Evolutionary conservation across 805 yeast genomes (phyloP).

Genomic region (Spathaspora girioi): DNA sequence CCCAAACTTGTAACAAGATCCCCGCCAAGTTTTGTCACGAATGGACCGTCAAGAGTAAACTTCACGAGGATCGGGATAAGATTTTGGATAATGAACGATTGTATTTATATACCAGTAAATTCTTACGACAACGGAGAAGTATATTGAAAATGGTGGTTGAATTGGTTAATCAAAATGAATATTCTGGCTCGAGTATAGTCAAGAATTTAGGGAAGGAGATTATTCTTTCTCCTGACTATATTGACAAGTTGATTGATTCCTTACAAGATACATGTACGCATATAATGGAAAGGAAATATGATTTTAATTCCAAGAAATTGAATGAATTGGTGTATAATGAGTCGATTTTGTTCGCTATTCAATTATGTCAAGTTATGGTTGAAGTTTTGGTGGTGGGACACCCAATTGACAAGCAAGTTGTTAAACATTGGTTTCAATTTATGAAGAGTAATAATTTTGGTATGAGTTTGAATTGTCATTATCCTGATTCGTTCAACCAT

Average conservation of each 20-base stretch:
- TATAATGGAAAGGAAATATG: conserved; percentile 9
- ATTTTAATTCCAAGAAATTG: conserved; percentile 14
- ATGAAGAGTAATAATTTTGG: conserved; percentile 35
- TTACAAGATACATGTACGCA: conserved; percentile 10
- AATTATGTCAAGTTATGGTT: conserved; percentile 32
- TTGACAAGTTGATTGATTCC: conserved; percentile 15
- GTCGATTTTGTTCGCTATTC: conserved; percentile 27
- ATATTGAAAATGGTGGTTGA: conserved; percentile 41
- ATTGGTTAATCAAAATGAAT: conserved; percentile 40
- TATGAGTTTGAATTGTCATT: conserved; percentile 18
- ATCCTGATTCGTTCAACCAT: conserved; percentile 24
- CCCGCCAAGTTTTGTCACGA: conserved; percentile 24
- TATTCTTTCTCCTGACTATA: conserved; percentile 28
- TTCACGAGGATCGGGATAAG: conserved; percentile 35
- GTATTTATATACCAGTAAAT: conserved; percentile 31
- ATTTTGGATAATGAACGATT: conserved; percentile 25
- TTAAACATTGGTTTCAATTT: conserved; percentile 53
- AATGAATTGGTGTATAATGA: conserved; percentile 26
- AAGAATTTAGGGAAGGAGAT: conserved; percentile 39
- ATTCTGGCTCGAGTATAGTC: conserved; percentile 21
- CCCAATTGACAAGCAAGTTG: conserved; percentile 30
- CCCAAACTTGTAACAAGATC: conserved; percentile 34
- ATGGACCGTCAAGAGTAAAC: conserved; percentile 19
- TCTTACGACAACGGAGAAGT: conserved; percentile 50
- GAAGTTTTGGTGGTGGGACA: conserved; percentile 39